These are phyloP conservation scores for Xanthoconium stramineum DNA, from an alignment of 768 basidiomycete genomes.

Conservation along the genomic window DNA sequence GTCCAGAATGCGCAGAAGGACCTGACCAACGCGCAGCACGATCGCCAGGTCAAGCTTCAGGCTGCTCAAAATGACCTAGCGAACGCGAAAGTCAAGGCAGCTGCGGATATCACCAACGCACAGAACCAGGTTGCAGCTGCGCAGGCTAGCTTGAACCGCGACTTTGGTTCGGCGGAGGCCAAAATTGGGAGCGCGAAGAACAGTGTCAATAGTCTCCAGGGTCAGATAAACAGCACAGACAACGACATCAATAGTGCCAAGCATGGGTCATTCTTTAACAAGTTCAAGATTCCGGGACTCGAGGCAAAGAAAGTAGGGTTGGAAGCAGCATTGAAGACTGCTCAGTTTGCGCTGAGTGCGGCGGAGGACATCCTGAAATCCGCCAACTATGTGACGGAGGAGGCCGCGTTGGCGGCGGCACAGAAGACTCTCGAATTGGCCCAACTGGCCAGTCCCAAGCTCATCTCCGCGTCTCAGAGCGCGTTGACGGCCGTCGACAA, in stretches of 20 bases:
- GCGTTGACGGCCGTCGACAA: neutral
- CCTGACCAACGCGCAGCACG: slow-evolving; percentile 1
- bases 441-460: neutral
- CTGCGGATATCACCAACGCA: neutral
- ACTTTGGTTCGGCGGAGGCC: slow-evolving; percentile 3
- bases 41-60: slow-evolving; percentile 1
- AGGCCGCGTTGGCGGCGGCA: neutral
- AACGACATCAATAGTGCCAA: neutral
- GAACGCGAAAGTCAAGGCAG: neutral
- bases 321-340: neutral
- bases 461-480: neutral
- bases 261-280: neutral
- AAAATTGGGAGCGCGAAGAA: neutral
- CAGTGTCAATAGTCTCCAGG: neutral
- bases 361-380: neutral
- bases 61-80: neutral
- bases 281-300: neutral
- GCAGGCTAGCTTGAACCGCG: neutral
- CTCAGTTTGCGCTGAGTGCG: neutral
- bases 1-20: neutral
- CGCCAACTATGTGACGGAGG: neutral
- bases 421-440: neutral
- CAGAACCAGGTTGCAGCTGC: neutral
- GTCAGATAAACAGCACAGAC: neutral
- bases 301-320: neutral